Percentiles rank a stretch among this genome's conserved stretches.
phyloP scores from a whole-genome alignment of 495 filamentous ascomycete species.

The Xanthoparmelia taractica region DNA sequence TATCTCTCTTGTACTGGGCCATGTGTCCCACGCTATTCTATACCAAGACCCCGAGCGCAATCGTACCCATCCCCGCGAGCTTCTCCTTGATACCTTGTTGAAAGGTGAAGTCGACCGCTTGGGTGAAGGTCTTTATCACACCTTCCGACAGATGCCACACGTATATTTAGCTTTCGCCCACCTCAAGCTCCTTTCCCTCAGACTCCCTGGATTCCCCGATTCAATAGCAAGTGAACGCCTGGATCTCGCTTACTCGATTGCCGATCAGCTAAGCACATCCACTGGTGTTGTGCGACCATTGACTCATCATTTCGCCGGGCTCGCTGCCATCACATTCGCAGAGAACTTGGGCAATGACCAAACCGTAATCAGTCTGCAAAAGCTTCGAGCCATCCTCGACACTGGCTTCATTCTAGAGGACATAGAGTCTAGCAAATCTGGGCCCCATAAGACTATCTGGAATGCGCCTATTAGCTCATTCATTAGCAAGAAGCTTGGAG shows the following conservation, averaged over 20 bases:
- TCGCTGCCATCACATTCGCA: background rate
- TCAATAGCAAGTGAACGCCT: background rate
- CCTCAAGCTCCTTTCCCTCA: background rate
- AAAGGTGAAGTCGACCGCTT: constrained; percentile 3
- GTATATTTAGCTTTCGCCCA: background rate
- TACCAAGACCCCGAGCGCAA: background rate
- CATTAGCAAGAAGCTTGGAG: constrained; percentile 1
- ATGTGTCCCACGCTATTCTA: background rate
- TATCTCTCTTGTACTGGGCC: constrained; percentile 13
- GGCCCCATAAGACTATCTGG: constrained; percentile 1
- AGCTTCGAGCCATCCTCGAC: background rate
- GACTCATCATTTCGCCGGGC: background rate
- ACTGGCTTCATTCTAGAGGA: background rate
- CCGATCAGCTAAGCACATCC: background rate
- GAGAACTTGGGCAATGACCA: background rate
- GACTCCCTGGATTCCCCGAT: background rate
- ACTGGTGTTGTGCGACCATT: background rate
- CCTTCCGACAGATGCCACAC: background rate
- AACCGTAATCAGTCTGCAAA: background rate
- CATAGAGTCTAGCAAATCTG: background rate
- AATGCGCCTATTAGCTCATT: constrained; percentile 11
- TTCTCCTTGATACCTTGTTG: background rate
- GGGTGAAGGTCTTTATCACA: background rate
- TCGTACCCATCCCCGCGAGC: constrained; percentile 1
- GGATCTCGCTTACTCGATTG: background rate